Base-by-base conservation (phyloP, 108 stramenopile species). In the Pseudonitzschia delicatissima region DNA sequence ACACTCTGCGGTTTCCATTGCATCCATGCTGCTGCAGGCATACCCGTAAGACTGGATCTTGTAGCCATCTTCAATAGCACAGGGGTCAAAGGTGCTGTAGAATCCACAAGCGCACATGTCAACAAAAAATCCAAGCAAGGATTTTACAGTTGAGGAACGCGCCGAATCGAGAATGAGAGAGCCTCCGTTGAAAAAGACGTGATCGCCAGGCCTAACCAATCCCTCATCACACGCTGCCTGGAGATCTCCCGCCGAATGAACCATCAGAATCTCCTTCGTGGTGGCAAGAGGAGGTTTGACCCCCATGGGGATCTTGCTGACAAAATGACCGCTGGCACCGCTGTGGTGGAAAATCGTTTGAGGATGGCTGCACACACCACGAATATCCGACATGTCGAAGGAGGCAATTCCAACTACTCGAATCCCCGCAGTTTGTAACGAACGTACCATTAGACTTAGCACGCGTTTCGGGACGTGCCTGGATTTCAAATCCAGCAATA, bases 151-250 rank as follows among this genome's bases (percentile, higher is more conserved):
- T 5, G 60, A 61, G 3, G 36, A 37, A 18, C 60, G 36, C 3
- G 60, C 36, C 26, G 60, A 61, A 20, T 61, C 60, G 17, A 40
- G 21, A 4, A 61, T 61, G 45, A 94, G 63, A 8, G 75, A 78
- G n/a, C 93, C 93, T 28, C 82, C 93, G 68, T 94, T 94, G 73
- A 94, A 90, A 37, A 94, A 87, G 2, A 94, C 88, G 48, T 62
- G 74, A 70, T 94, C 93, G 1, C 90, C 90, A 25, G 72, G 64
- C 51, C 62, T 72, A 8, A 94, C 65, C 12, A 45, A 51, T 2
- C 89, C 89, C 34, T 78, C 71, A 62, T 91, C 80, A 67, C 89
- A 90, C 28, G 87, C 88, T 28, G 73, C 51, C 58, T 94, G 90
- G 18, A 94, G 18, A 62, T 94, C 90, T 9, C 93, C 93, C 15